Percentiles rank a stretch among this genome's conserved stretches.
These are phyloP conservation scores for Nakazawaea molendinolei DNA, from an alignment of 805 yeast genomes.

Conservation along the genomic window DNA sequence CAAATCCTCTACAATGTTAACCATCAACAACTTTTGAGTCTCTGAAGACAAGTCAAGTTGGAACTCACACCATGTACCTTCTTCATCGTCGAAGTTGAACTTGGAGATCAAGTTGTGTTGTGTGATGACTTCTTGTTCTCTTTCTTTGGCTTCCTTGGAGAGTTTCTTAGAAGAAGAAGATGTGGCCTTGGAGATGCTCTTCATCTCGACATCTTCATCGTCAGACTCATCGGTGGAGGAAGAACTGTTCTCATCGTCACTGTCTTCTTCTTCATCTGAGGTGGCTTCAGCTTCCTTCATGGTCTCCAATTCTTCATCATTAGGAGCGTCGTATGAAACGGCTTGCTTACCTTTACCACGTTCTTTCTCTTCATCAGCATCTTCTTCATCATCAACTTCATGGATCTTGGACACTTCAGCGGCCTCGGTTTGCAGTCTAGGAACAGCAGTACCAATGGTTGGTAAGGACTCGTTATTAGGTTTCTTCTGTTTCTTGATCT, in stretches of 20 bases:
- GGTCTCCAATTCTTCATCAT: slow-evolving; percentile 88
- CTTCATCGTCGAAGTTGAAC: slow-evolving; percentile 83
- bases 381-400: slow-evolving; percentile 43
- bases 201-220: slow-evolving; percentile 33
- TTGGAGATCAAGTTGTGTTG: slow-evolving; percentile 66
- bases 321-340: slow-evolving; percentile 90
- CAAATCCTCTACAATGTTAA: slow-evolving; percentile 87
- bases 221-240: slow-evolving; percentile 34
- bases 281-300: slow-evolving; percentile 80
- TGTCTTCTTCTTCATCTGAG: slow-evolving; percentile 55
- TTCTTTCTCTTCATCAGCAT: slow-evolving; percentile 57
- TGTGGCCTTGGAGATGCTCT: slow-evolving; percentile 14
- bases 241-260: slow-evolving; percentile 27
- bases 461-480: slow-evolving; percentile 43
- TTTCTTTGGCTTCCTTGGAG: slow-evolving; percentile 64
- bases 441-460: slow-evolving; percentile 65
- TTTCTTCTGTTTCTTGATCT: slow-evolving; percentile 74
- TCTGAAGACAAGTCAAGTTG: slow-evolving; percentile 76
- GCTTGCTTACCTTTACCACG: slow-evolving; percentile 71
- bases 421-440: slow-evolving; percentile 43
- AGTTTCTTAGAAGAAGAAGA: slow-evolving; percentile 25
- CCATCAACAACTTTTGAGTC: slow-evolving; percentile 93
- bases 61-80: slow-evolving; percentile 92
- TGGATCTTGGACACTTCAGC: slow-evolving; percentile 22
- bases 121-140: slow-evolving; percentile 77